A percentile compares a stretch with the other conserved stretches of the same genome.
Conservation (phyloP, 2,329 filamentous ascomycete genomes). For the Pochonia chlamydosporia region DNA sequence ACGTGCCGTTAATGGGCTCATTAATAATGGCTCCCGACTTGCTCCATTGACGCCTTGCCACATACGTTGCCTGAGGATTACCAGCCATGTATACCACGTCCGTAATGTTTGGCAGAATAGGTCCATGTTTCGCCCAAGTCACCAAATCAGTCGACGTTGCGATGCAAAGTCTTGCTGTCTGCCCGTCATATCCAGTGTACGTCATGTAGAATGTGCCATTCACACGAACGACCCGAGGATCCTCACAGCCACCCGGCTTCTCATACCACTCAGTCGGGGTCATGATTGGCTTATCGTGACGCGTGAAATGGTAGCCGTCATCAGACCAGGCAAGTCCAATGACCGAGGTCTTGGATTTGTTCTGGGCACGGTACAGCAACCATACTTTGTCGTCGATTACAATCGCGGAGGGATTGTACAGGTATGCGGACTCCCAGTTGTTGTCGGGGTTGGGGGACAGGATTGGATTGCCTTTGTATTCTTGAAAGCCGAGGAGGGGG, state of each 20-base stretch:
- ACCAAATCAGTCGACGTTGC: neutral
- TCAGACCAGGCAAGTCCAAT: conserved; percentile 1
- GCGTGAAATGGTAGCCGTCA: neutral
- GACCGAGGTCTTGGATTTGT: neutral
- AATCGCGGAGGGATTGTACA: conserved; percentile 1
- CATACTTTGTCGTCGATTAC: neutral
- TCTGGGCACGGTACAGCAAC: conserved; percentile 1
- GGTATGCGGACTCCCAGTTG: neutral
- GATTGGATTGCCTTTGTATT: neutral
- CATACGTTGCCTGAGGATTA: no score
- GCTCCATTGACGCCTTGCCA: neutral
- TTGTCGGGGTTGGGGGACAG: neutral
- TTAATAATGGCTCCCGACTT: neutral
- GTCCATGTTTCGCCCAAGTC: neutral
- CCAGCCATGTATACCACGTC: neutral
- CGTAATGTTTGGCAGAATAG: neutral
- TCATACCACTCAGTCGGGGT: neutral
- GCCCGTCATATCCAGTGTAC: neutral
- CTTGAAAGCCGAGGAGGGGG: neutral
- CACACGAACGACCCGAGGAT: neutral
- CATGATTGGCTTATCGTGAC: neutral
- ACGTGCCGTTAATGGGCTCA: neutral
- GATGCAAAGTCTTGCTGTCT: neutral
- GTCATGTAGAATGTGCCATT: conserved; percentile 1
- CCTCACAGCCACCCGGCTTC: neutral